phyloP scores from a whole-genome alignment of 2,329 filamentous ascomycete genomes.

The Alternaria consortialis region DNA sequence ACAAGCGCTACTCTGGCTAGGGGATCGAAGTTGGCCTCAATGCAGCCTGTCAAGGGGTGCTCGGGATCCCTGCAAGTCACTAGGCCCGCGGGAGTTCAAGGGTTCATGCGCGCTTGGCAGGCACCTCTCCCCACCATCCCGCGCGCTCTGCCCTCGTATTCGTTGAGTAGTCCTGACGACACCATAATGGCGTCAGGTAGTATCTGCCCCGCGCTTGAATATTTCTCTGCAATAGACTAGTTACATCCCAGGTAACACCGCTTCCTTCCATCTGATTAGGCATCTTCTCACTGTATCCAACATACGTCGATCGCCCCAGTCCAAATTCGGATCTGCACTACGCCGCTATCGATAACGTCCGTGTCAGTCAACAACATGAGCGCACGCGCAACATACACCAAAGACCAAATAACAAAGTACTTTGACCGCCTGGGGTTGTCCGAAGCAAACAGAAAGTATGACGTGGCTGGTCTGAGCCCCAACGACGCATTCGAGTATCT shows the following conservation, averaged over 20 bases:
- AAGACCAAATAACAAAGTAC: slow-evolving; percentile 45
- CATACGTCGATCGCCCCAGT: not conserved
- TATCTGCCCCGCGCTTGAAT: not conserved
- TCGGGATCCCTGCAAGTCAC: not conserved
- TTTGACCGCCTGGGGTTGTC: slow-evolving; percentile 48
- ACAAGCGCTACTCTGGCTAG: slow-evolving; percentile 22
- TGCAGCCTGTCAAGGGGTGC: slow-evolving; percentile 17
- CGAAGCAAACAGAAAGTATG: slow-evolving; percentile 32
- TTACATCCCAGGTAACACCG: not conserved
- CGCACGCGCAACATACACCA: slow-evolving; percentile 32
- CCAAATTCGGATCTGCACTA: slow-evolving; percentile 17
- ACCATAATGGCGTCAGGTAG: not conserved
- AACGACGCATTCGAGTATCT: slow-evolving; percentile 42
- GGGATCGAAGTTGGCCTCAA: slow-evolving; percentile 5
- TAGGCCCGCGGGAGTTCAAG: slow-evolving; percentile 13
- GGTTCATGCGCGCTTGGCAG: slow-evolving; percentile 18
- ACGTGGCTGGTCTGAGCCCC: slow-evolving; percentile 31
- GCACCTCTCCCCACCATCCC: slow-evolving; percentile 15
- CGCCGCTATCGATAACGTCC: slow-evolving; percentile 8
- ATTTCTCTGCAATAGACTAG: not conserved
- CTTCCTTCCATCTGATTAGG: not conserved
- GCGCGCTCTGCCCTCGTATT: slow-evolving; percentile 6
- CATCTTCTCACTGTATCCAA: not conserved
- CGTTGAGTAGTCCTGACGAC: slow-evolving; percentile 10
- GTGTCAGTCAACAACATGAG: slow-evolving; percentile 6